A percentile compares a stretch with the other conserved stretches of the same genome.
These are phyloP conservation scores for Elsinoe australis DNA, from an alignment of 2,329 filamentous ascomycete species.

Conservation along the genomic window DNA sequence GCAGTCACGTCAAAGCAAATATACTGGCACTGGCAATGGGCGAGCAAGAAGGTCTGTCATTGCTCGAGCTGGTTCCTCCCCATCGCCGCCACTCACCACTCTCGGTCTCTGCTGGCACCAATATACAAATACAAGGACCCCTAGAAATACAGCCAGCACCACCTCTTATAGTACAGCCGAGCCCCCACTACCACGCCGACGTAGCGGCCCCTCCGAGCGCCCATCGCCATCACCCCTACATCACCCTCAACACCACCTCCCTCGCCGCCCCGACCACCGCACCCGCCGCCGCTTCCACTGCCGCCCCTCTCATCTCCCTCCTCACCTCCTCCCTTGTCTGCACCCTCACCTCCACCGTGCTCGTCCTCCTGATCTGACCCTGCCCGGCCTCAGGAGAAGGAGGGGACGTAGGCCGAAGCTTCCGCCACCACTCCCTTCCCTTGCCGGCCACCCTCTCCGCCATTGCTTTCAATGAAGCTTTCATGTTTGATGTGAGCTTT, in stretches of 20 bases:
- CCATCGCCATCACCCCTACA: neutral
- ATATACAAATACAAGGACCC: neutral
- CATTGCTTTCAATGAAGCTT: neutral
- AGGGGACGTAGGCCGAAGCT: neutral
- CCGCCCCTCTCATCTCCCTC: neutral
- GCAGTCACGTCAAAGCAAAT: too few relatives aligned
- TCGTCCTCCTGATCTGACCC: too few relatives aligned
- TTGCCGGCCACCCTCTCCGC: neutral
- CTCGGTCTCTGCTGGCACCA: neutral
- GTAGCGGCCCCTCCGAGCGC: neutral
- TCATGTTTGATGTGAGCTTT: conserved; percentile 2
- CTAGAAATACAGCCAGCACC: neutral
- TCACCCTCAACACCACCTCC: neutral
- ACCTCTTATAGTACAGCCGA: neutral
- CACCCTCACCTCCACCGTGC: conserved; percentile 2
- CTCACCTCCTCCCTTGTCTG: neutral
- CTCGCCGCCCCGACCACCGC: neutral
- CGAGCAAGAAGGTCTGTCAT: neutral
- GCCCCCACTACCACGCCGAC: neutral
- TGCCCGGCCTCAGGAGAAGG: too few relatives aligned
- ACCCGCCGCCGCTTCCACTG: neutral
- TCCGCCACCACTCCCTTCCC: neutral
- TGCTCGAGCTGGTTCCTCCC: neutral
- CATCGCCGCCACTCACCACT: too few relatives aligned
- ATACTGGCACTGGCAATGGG: too few relatives aligned